Conservation (phyloP, 2,329 filamentous ascomycete species). For the Hypoxylon sp. region DNA sequence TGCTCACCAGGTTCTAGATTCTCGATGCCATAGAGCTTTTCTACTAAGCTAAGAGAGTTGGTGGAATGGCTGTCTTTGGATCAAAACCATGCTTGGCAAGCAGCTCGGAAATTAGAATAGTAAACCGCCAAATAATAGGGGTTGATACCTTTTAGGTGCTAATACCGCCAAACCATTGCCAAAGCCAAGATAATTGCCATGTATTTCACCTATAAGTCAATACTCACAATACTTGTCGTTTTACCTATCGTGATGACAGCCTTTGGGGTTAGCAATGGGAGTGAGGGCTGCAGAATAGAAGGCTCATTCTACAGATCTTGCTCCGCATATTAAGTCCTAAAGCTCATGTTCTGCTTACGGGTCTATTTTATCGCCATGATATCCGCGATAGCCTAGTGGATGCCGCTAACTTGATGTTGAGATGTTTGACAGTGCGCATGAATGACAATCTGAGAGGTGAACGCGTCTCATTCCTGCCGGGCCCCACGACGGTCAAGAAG, state of each 20-base stretch:
- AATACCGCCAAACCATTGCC: too few relatives aligned
- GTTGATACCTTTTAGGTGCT: too few relatives aligned
- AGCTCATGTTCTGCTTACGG: background rate
- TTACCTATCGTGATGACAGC: too few relatives aligned
- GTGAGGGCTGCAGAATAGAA: too few relatives aligned
- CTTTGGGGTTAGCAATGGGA: too few relatives aligned
- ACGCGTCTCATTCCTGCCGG: background rate
- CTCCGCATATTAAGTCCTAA: background rate
- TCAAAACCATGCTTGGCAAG: background rate
- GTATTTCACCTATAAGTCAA: too few relatives aligned
- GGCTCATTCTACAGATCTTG: background rate
- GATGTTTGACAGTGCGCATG: background rate
- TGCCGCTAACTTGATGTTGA: background rate
- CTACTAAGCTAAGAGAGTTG: conserved; percentile 33
- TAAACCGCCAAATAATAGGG: too few relatives aligned
- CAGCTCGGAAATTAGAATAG: background rate
- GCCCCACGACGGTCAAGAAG: background rate
- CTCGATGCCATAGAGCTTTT: conserved; percentile 52
- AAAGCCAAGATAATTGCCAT: too few relatives aligned
- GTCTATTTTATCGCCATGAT: background rate
- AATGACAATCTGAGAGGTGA: background rate
- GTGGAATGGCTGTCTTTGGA: background rate
- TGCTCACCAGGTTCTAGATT: conserved; percentile 37
- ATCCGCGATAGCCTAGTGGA: background rate
- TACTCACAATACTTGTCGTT: too few relatives aligned